Percentiles rank a stretch among this genome's conserved stretches.
Conservation (phyloP, 2,329 filamentous ascomycete species). For the Paramyrothecium roridum region DNA sequence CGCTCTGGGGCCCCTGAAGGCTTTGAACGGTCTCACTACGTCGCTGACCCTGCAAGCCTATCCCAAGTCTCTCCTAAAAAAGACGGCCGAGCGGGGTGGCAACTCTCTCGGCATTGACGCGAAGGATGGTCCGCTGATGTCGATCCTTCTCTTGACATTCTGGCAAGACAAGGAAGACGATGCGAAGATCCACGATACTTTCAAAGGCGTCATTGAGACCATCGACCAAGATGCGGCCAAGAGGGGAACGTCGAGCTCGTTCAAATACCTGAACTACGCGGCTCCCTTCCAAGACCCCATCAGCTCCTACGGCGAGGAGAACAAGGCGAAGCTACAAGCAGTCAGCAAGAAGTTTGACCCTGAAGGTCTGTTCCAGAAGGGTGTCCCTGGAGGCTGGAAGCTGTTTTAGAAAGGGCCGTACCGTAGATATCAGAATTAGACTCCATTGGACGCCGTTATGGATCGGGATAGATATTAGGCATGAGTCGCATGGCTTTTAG, state of each 20-base stretch:
- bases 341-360: slow-evolving; percentile 21
- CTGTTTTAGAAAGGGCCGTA: too few species aligned
- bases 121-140: background rate
- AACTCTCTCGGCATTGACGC: background rate
- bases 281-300: slow-evolving; percentile 29
- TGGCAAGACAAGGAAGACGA: background rate
- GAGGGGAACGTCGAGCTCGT: background rate
- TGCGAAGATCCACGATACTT: background rate
- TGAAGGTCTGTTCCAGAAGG: too few species aligned
- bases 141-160: background rate
- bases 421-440: too few species aligned
- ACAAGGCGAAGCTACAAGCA: slow-evolving; percentile 18
- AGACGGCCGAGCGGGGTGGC: background rate
- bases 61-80: background rate
- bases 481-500: too few species aligned
- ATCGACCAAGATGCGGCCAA: background rate
- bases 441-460: too few species aligned
- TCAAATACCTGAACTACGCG: slow-evolving; percentile 37
- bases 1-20: background rate
- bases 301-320: slow-evolving; percentile 28
- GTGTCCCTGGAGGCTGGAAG: too few species aligned
- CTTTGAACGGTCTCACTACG: background rate
- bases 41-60: background rate
- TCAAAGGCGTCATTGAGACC: background rate
- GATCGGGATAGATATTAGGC: too few species aligned